These are phyloP conservation scores for Camellia sinensis DNA, from an alignment of 148 eudicot genomes.

Conservation along the genomic window DNA sequence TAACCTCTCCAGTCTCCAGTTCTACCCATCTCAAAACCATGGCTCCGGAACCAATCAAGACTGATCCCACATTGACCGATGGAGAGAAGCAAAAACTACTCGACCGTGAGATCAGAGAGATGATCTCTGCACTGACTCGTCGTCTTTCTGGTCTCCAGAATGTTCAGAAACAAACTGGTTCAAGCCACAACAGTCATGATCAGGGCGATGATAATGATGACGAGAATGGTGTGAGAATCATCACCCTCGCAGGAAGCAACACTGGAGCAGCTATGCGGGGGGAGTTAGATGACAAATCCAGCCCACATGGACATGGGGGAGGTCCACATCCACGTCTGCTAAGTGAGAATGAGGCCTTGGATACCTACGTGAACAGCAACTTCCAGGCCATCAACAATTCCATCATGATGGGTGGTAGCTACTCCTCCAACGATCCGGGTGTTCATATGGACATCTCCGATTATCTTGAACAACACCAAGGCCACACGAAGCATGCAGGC, in stretches of 20 bases:
- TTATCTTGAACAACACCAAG: slow-evolving; percentile 8
- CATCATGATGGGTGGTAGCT: slow-evolving; percentile 67
- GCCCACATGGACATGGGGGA: neutral
- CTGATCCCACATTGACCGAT: slow-evolving; percentile 17
- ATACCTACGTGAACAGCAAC: slow-evolving; percentile 73
- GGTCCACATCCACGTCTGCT: slow-evolving; percentile 5
- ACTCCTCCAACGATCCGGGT: slow-evolving; percentile 75
- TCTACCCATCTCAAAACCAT: neutral
- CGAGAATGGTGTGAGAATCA: slow-evolving; percentile 48
- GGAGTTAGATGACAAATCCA: slow-evolving; percentile 30
- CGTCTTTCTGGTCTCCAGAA: slow-evolving; percentile 48
- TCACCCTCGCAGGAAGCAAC: slow-evolving; percentile 78
- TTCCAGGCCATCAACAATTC: slow-evolving; percentile 82
- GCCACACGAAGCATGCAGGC: slow-evolving; percentile 6
- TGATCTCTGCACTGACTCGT: slow-evolving; percentile 48
- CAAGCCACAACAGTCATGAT: slow-evolving; percentile 21
- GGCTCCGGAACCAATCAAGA: slow-evolving; percentile 1
- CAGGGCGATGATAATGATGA: slow-evolving; percentile 33
- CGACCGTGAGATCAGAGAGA: slow-evolving; percentile 51
- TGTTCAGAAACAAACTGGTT: slow-evolving; percentile 32
- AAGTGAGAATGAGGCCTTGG: slow-evolving; percentile 30
- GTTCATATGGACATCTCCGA: slow-evolving; percentile 61
- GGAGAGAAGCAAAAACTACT: slow-evolving; percentile 34
- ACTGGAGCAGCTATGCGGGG: slow-evolving; percentile 74
- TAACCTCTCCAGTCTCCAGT: neutral